Evolutionary conservation across 1,284 basidiomycete species (phyloP).

Genomic region (Bjerkandera adusta): DNA sequence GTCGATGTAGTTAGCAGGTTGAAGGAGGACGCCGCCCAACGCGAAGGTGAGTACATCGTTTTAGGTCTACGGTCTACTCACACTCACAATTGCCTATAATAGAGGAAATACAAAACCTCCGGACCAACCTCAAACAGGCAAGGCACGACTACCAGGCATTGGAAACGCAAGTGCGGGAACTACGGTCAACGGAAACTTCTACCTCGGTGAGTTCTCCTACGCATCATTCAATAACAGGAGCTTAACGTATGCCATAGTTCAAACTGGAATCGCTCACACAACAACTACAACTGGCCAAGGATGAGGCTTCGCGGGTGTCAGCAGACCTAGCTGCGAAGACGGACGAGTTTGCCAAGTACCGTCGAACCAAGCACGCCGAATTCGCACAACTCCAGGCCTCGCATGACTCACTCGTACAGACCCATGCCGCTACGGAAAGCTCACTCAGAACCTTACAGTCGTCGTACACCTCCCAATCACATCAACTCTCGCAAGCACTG

Average conservation of each 20-base stretch:
- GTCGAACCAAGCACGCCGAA: conserved; percentile 72
- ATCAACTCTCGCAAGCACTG: conserved; percentile 70
- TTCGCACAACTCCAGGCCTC: conserved; percentile 70
- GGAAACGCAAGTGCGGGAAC: conserved; percentile 65
- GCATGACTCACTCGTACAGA: conserved; percentile 67
- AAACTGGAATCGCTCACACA: conserved; percentile 77
- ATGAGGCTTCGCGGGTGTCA: conserved; percentile 66
- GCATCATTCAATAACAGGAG: not conserved
- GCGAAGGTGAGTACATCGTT: conserved; percentile 49
- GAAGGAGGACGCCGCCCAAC: conserved; percentile 65
- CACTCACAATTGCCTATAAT: not conserved
- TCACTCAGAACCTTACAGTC: conserved; percentile 70
- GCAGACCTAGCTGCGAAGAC: conserved; percentile 61
- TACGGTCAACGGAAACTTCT: conserved; percentile 67
- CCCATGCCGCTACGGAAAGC: conserved; percentile 56
- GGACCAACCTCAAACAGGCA: conserved; percentile 66
- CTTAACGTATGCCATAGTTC: conserved; percentile 49
- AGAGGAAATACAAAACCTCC: conserved; percentile 72
- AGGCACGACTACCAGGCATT: conserved; percentile 68
- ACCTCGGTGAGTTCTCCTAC: conserved; percentile 49
- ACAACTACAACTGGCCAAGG: conserved; percentile 71
- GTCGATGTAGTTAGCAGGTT: conserved; percentile 70
- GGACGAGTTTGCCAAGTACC: conserved; percentile 72
- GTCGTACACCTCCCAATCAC: conserved; percentile 61
- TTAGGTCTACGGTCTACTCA: conserved; percentile 11